phyloP scores from a whole-genome alignment of 371 early-diverging fungal species.

The Apophysomyces elegans region DNA sequence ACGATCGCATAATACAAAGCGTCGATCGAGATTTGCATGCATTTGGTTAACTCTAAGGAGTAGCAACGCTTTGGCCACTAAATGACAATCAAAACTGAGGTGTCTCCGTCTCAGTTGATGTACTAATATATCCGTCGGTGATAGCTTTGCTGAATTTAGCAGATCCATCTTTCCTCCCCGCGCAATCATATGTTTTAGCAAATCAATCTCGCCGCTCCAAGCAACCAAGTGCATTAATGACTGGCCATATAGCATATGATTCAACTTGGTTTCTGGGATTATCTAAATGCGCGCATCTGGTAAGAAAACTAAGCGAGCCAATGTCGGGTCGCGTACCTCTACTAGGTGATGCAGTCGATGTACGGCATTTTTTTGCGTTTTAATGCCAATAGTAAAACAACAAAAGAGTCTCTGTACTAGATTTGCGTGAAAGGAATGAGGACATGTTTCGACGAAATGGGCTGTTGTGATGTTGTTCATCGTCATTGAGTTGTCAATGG shows the following conservation, averaged over 20 bases:
- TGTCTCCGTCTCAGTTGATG: not conserved
- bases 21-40: slow-evolving; percentile 1
- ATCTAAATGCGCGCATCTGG: not conserved
- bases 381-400: not conserved
- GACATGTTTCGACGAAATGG: not conserved
- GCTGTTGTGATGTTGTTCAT: not conserved
- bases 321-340: not conserved
- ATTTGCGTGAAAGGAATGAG: not conserved
- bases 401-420: not conserved
- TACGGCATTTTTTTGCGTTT: not conserved
- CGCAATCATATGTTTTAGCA: slow-evolving; percentile 3
- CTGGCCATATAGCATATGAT: not conserved
- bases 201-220: not conserved
- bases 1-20: not conserved
- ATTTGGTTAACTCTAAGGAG: not conserved
- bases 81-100: not conserved
- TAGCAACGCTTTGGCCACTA: slow-evolving; percentile 5
- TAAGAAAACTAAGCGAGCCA: not conserved
- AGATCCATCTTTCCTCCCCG: slow-evolving; percentile 3
- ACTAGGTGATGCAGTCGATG: not conserved
- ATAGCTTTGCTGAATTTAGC: not conserved
- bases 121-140: not conserved
- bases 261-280: not conserved
- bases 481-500: not conserved
- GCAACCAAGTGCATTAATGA: slow-evolving; percentile 8